Conservation (phyloP, 176 grass and related monocot genomes). For the Panicum miliaceum region DNA sequence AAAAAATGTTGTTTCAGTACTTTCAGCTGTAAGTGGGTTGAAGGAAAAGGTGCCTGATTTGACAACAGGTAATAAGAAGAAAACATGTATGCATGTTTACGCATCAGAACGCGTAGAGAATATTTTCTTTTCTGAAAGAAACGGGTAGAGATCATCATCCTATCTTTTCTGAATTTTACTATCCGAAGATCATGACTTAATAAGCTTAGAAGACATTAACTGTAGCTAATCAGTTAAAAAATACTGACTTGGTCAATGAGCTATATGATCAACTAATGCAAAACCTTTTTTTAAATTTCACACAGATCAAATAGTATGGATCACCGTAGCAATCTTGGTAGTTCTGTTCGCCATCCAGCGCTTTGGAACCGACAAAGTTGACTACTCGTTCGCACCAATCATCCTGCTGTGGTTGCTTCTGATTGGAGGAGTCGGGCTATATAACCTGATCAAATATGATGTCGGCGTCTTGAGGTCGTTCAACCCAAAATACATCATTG, state of each 20-base stretch:
- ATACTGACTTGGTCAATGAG: not conserved
- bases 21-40: constrained; percentile 34
- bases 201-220: not conserved
- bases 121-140: not conserved
- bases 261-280: not conserved
- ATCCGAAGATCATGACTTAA: not conserved
- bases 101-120: not conserved
- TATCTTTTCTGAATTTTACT: not conserved
- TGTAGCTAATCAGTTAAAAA: not conserved
- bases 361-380: constrained; percentile 58
- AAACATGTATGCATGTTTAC: not conserved
- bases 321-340: constrained; percentile 56
- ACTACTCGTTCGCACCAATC: constrained; percentile 58
- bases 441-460: constrained; percentile 60
- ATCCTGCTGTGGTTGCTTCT: constrained; percentile 53
- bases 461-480: constrained; percentile 40
- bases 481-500: constrained; percentile 58
- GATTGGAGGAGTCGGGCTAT: constrained; percentile 44
- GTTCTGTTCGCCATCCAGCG: constrained; percentile 46
- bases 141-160: not conserved
- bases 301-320: constrained; percentile 49
- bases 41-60: constrained; percentile 25
- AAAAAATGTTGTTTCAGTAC: constrained; percentile 15
- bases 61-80: constrained; percentile 22
- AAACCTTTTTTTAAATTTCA: not conserved